phyloP scores from a whole-genome alignment of 306 rosid genomes.

The Prunus mume region DNA sequence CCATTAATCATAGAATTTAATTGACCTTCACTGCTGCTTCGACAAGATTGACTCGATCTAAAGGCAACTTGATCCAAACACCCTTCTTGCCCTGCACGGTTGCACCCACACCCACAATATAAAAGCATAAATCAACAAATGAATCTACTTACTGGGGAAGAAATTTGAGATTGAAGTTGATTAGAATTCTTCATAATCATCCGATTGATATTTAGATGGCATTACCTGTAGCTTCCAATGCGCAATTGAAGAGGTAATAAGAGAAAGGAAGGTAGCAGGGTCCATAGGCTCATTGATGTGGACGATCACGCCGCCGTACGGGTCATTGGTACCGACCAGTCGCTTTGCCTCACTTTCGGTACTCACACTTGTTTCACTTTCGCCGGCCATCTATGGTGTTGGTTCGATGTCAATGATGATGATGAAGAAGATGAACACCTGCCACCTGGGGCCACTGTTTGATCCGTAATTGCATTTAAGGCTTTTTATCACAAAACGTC shows the following conservation, averaged over 20 bases:
- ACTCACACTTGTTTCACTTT: not conserved
- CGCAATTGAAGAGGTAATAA: slow-evolving; percentile 1
- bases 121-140: not conserved
- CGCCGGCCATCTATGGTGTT: not conserved
- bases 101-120: not conserved
- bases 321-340: not conserved
- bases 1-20: not conserved
- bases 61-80: slow-evolving; percentile 73
- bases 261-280: slow-evolving; percentile 8
- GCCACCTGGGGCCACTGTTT: too few relatives aligned
- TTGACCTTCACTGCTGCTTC: slow-evolving; percentile 64
- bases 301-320: slow-evolving; percentile 10
- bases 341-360: not conserved
- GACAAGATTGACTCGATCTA: slow-evolving; percentile 53
- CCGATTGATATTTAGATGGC: not conserved
- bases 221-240: slow-evolving; percentile 14
- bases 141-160: not conserved
- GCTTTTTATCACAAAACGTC: too few relatives aligned
- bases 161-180: not conserved
- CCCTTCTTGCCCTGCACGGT: slow-evolving; percentile 66
- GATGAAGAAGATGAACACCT: not conserved
- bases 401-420: not conserved
- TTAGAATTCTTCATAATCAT: not conserved
- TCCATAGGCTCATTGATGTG: slow-evolving; percentile 4
- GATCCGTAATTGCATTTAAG: too few relatives aligned